Evolutionary conservation across 371 early-diverging fungal species (phyloP), one percentile per base, ranked within the genome.

Genomic region (Mucor circinelloides): DNA sequence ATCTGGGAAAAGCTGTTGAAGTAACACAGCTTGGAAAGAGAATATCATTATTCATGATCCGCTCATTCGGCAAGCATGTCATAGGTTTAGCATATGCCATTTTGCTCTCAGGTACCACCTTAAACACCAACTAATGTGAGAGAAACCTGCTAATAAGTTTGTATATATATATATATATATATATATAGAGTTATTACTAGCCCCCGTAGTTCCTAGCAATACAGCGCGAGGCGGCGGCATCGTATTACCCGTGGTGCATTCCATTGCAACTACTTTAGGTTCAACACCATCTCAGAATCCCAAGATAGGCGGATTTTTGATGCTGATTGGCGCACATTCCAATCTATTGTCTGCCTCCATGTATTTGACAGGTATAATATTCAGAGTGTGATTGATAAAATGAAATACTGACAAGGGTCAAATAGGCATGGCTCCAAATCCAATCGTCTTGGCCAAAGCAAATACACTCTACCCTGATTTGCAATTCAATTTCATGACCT

Each of bases 171-270:
- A n/a, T n/a, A n/a, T n/a, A n/a, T n/a, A n/a, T n/a, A n/a, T n/a
- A 32, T 19, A 19, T 59, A 68, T 79, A 70, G 91, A 91, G 70
- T 59, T 91, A 19, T 48, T 82, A 15, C 62, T 91, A 34, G 90
- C 88, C 3, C 89, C 92, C 0, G 89, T 91, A 69, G 88, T 91
- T 23, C 92, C 92, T 3, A 87, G 87, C 31, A 91, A 91, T 66
- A 87, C 88, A 0, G 92, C 92, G n/a, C 83, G 92, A 50, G 91
- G 91, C 21, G 91, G 91, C 12, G 89, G 92, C 19, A 89, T 91
- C 34, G 75, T 91, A 1, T 81, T 83, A 32, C 92, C 92, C 9
- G 84, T 91, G 0, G 89, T 90, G 10, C 78, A 81, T 23, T 88
- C 91, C 0, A 83, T 91, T 42, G 85, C 86, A 21, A 67, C 72